Conservation (phyloP, 768 basidiomycete species). For the Lactarius sp. region DNA sequence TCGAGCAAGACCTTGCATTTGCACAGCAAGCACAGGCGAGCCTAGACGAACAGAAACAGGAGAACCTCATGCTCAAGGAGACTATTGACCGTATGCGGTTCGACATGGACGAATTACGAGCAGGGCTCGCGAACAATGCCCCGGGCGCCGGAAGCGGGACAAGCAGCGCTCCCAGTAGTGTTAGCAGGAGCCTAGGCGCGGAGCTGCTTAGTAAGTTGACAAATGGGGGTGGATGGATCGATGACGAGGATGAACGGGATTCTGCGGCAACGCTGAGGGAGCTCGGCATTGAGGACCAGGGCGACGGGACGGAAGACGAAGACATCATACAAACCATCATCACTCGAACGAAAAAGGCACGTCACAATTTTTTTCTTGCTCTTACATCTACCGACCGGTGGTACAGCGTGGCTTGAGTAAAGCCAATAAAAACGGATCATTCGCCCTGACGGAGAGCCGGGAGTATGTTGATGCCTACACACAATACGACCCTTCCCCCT, state of each 20-base stretch:
- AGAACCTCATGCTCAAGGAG: conserved; percentile 89
- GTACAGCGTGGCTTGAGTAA: conserved; percentile 47
- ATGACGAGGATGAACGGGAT: conserved; percentile 36
- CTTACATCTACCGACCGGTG: background rate
- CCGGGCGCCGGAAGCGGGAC: conserved; percentile 37
- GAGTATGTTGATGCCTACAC: conserved; percentile 73
- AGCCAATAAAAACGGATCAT: conserved; percentile 43
- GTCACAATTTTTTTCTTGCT: conserved; percentile 16
- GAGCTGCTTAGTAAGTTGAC: conserved; percentile 65
- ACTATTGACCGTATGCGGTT: conserved; percentile 93
- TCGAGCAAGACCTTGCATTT: conserved; percentile 66
- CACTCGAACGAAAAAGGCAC: conserved; percentile 71
- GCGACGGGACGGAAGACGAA: conserved; percentile 56
- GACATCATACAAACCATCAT: conserved; percentile 87
- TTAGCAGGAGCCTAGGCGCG: conserved; percentile 73
- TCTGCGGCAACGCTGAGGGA: conserved; percentile 32
- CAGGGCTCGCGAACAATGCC: conserved; percentile 37
- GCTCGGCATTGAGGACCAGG: conserved; percentile 41
- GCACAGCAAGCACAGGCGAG: conserved; percentile 69
- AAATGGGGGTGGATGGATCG: conserved; percentile 37
- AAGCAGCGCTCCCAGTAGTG: conserved; percentile 49
- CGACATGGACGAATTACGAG: conserved; percentile 89
- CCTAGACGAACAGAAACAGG: conserved; percentile 90
- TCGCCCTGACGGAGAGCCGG: conserved; percentile 53
- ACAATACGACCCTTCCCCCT: conserved; percentile 60